Evolutionary conservation across 2,329 filamentous ascomycete species (phyloP), one percentile per base, ranked within the genome.

Genomic region (Pseudohalonectria lignicola): DNA sequence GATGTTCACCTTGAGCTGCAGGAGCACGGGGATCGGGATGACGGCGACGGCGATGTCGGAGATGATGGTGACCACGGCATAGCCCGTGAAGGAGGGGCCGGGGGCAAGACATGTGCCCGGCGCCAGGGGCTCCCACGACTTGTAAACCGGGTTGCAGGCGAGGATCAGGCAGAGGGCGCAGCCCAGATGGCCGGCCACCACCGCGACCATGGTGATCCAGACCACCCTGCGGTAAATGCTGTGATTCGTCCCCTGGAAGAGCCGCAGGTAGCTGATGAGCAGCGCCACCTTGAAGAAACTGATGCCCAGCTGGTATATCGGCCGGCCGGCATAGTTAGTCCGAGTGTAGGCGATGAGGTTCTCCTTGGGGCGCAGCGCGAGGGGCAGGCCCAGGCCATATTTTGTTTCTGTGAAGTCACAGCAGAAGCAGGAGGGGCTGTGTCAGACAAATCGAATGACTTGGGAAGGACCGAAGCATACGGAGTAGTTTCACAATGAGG

Each of bases 241-340:
- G 37, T 68, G 66, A 19, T 63, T 61, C 1, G 67, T 72, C 1
- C 64, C 62, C 31, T 62, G 61, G 25, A 74, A 55, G 2, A 74
- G 59, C 5, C 67, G 62, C 15, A 73, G 51, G 44, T 72, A 74
- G 43, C 65, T 69, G 46, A 73, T 63, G 40, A 70, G 55, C 2
- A 74, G 54, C 0, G 69, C 67, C 20, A 71, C 63, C 47, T 74
- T 74, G 60, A 74, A 74, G 41, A 70, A 70, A 42, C 65, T 66
- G 49, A 74, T 70, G 28, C 70, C 70, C 7, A 71, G 36, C 43
- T 73, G 68, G 42, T 74, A 74, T 32, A 74, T 62, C 0, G 70
- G 70, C 3, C 70, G 61, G 2, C 69, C 70, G 5, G 64, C 65
- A 44, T 62, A 74, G 49, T 74, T 74, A 47, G 69, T 53, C 39